Evolutionary conservation across 371 early-diverging fungal genomes (phyloP).

Genomic region (Smittium culicis): DNA sequence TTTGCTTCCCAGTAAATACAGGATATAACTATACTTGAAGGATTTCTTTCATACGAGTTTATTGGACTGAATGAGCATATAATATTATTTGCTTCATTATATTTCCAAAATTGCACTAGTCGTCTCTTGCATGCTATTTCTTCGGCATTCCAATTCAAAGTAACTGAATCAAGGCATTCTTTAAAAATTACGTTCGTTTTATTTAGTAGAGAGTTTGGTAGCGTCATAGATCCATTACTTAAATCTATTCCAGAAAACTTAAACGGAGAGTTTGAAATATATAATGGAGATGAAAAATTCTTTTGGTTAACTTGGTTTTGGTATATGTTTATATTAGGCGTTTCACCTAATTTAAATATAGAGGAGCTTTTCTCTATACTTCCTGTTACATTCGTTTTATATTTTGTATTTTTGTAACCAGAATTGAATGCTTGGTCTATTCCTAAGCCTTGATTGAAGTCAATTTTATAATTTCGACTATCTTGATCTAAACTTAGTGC

Average conservation of each 20-base stretch:
- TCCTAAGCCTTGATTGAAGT: no score
- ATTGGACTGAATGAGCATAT: conserved; percentile 45
- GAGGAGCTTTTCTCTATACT: not conserved
- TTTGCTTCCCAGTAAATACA: conserved; percentile 69
- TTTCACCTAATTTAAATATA: not conserved
- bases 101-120: conserved; percentile 57
- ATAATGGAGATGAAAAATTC: not conserved
- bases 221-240: conserved; percentile 12
- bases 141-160: conserved; percentile 44
- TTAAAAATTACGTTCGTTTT: conserved; percentile 52
- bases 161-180: conserved; percentile 37
- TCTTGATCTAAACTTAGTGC: not conserved
- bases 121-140: conserved; percentile 51
- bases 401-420: not conserved
- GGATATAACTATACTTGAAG: conserved; percentile 52
- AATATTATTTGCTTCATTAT: conserved; percentile 44
- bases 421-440: not conserved
- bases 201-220: conserved; percentile 45
- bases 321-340: not conserved
- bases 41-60: conserved; percentile 36
- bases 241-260: conserved; percentile 13
- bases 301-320: not conserved
- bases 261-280: not conserved
- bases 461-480: not conserved
- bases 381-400: not conserved